phyloP scores from a whole-genome alignment of 495 filamentous ascomycete genomes.

The Tuber borchii region DNA sequence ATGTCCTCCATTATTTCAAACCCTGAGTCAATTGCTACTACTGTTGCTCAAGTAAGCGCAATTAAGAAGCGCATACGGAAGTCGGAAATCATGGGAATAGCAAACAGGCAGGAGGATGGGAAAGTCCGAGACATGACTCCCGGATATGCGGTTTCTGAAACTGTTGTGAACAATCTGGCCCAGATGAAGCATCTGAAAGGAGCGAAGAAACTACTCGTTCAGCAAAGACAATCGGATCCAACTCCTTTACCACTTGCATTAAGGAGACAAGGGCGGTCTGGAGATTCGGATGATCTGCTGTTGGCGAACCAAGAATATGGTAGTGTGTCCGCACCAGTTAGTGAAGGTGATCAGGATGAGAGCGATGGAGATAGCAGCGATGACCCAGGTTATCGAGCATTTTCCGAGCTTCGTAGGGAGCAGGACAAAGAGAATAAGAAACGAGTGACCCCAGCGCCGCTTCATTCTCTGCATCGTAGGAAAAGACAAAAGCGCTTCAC shows the following conservation, averaged over 20 bases:
- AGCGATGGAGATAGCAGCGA: neutral
- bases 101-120: neutral
- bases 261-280: neutral
- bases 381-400: neutral
- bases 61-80: neutral
- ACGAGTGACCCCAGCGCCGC: conserved; percentile 11
- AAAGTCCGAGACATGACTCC: neutral
- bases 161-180: conserved; percentile 8
- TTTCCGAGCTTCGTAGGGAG: neutral
- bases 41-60: conserved; percentile 3
- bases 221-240: neutral
- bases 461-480: conserved; percentile 10
- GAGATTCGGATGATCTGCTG: neutral
- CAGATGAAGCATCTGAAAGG: conserved; percentile 18
- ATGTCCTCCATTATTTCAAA: neutral
- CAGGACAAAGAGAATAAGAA: conserved; percentile 31
- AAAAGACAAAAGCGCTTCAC: conserved; percentile 23
- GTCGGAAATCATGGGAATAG: neutral
- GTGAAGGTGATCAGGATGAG: neutral
- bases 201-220: neutral
- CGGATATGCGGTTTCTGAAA: neutral
- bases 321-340: neutral
- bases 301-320: neutral
- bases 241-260: neutral
- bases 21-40: neutral